A percentile compares a stretch with the other conserved stretches of the same genome.
These are phyloP conservation scores for Platanus orientalis DNA, from an alignment of 164 flowering plant genomes.

Conservation along the genomic window DNA sequence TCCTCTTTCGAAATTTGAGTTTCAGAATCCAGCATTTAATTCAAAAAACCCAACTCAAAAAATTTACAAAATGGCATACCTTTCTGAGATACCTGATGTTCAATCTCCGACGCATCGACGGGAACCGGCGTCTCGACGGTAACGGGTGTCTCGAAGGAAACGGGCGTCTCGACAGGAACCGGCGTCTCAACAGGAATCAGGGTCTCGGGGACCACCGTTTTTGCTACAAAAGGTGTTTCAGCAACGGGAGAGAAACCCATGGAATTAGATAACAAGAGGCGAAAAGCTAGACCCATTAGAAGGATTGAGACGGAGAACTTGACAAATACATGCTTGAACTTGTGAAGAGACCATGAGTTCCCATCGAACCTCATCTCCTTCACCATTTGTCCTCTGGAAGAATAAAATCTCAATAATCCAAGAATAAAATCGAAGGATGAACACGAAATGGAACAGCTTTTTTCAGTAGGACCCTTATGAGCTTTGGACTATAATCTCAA, in stretches of 20 bases:
- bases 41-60: not conserved
- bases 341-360: slow-evolving; percentile 21
- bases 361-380: slow-evolving; percentile 25
- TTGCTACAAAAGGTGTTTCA: slow-evolving; percentile 20
- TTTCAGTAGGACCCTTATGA: too few relatives aligned
- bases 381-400: not conserved
- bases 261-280: slow-evolving; percentile 25
- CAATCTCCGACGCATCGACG: slow-evolving; percentile 14
- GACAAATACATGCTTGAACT: slow-evolving; percentile 25
- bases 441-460: not conserved
- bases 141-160: not conserved
- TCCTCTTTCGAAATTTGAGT: not conserved
- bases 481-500: too few relatives aligned
- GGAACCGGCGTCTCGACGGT: not conserved
- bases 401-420: not conserved
- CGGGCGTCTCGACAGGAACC: not conserved
- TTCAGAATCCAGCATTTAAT: not conserved
- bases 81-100: slow-evolving; percentile 18
- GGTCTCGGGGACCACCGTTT: slow-evolving; percentile 5
- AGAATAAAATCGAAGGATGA: not conserved
- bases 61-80: not conserved
- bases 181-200: not conserved
- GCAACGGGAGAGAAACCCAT: slow-evolving; percentile 14
- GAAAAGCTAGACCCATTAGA: slow-evolving; percentile 35
- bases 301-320: slow-evolving; percentile 31